phyloP scores from a whole-genome alignment of 306 rosid genomes.

The Sindora glabra region DNA sequence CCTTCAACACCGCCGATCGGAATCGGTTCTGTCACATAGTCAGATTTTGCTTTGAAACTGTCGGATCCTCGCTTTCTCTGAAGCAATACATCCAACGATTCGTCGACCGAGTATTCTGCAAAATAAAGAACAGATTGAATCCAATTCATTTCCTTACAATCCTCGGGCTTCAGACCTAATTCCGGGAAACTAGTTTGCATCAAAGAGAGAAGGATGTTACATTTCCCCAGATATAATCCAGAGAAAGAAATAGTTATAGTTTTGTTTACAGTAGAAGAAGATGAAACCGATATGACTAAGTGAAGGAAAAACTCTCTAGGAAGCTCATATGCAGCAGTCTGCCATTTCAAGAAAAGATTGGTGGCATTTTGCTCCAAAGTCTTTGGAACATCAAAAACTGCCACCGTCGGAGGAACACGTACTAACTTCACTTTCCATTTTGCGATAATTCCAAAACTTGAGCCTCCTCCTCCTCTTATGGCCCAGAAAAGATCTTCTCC shows the following conservation, averaged over 20 bases:
- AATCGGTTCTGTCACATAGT: conserved; percentile 19
- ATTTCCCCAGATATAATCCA: conserved; percentile 8
- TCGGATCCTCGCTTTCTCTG: background rate
- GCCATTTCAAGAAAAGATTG: conserved; percentile 37
- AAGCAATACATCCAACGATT: background rate
- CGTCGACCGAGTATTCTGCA: background rate
- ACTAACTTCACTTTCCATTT: conserved; percentile 43
- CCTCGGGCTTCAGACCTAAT: background rate
- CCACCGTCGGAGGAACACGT: conserved; percentile 25
- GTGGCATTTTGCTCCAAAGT: conserved; percentile 17
- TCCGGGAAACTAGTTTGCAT: conserved; percentile 10
- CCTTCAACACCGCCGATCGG: background rate
- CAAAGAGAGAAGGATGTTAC: conserved; percentile 5
- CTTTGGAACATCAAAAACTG: conserved; percentile 19
- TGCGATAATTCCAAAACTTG: conserved; percentile 45
- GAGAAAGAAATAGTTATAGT: background rate
- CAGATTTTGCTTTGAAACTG: conserved; percentile 22
- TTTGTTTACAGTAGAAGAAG: background rate
- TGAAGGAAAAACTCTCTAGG: background rate
- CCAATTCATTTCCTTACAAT: conserved; percentile 20
- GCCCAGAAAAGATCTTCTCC: conserved; percentile 59
- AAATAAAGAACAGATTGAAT: conserved; percentile 14
- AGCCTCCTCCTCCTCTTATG: conserved; percentile 56
- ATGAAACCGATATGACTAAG: background rate
- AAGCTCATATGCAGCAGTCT: conserved; percentile 10